phyloP scores from a whole-genome alignment of 306 rosid genomes.

The Lathyrus tuberosus region DNA sequence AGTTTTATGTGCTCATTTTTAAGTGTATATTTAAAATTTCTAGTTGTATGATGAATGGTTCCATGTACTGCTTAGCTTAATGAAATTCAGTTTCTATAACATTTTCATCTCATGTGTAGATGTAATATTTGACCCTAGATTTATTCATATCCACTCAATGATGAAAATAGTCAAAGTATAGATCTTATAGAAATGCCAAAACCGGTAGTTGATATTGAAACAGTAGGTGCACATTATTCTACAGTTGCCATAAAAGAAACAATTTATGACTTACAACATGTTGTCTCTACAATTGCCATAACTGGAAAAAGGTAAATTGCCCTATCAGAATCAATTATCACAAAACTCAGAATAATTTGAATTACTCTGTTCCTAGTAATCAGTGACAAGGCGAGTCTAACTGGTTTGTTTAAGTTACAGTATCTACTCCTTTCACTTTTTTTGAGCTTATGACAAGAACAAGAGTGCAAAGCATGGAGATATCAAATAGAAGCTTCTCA shows the following conservation, averaged over 20 bases:
- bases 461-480: too few species aligned
- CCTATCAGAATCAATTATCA: conserved; percentile 18
- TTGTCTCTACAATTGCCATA: conserved; percentile 25
- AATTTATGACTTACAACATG: conserved; percentile 2
- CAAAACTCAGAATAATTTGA: conserved; percentile 14
- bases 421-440: conserved; percentile 19
- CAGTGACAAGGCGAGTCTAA: background rate
- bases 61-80: conserved; percentile 41
- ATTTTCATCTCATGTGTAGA: background rate
- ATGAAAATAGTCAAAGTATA: background rate
- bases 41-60: conserved; percentile 40
- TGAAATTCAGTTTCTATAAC: conserved; percentile 26
- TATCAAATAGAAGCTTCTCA: conserved; percentile 50
- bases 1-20: conserved; percentile 43
- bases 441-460: background rate
- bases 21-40: conserved; percentile 54
- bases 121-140: background rate
- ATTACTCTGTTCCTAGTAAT: conserved; percentile 22
- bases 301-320: background rate
- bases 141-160: background rate
- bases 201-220: background rate
- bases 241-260: conserved; percentile 11
- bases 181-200: background rate
- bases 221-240: background rate
- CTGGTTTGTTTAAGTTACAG: conserved; percentile 23